These are phyloP conservation scores for Dimocarpus longan DNA, from an alignment of 345 rosid genomes.

Conservation along the genomic window DNA sequence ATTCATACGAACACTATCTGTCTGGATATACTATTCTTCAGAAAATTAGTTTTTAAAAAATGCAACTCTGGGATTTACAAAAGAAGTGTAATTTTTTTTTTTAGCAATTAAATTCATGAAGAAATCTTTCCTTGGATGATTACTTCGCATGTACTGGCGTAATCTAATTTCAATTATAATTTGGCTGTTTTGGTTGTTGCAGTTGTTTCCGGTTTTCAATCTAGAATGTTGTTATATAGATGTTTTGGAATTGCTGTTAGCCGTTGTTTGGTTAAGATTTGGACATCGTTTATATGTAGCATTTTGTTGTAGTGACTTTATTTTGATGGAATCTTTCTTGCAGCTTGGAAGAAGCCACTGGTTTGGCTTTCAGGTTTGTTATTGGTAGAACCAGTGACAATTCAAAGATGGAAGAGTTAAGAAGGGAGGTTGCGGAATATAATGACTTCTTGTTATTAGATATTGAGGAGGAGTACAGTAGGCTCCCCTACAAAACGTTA, in stretches of 20 bases:
- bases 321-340: conserved; percentile 9
- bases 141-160: background rate
- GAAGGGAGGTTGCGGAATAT: conserved; percentile 68
- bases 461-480: conserved; percentile 94
- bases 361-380: conserved; percentile 77
- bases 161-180: background rate
- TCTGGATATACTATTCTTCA: too few relatives aligned
- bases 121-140: background rate
- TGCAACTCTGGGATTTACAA: too few relatives aligned
- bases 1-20: too few relatives aligned
- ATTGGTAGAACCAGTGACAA: conserved; percentile 69
- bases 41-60: too few relatives aligned
- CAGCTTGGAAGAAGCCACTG: conserved; percentile 90
- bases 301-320: background rate
- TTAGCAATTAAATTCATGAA: background rate
- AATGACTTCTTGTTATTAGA: conserved; percentile 88
- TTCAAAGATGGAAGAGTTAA: conserved; percentile 63
- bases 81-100: background rate
- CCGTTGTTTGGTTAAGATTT: background rate
- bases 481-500: conserved; percentile 98
- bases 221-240: background rate
- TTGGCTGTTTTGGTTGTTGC: background rate
- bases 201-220: background rate
- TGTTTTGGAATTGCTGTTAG: background rate
- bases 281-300: background rate